These are phyloP conservation scores for Hylodesmum podocarpum DNA, from an alignment of 306 rosid species.

Conservation along the genomic window DNA sequence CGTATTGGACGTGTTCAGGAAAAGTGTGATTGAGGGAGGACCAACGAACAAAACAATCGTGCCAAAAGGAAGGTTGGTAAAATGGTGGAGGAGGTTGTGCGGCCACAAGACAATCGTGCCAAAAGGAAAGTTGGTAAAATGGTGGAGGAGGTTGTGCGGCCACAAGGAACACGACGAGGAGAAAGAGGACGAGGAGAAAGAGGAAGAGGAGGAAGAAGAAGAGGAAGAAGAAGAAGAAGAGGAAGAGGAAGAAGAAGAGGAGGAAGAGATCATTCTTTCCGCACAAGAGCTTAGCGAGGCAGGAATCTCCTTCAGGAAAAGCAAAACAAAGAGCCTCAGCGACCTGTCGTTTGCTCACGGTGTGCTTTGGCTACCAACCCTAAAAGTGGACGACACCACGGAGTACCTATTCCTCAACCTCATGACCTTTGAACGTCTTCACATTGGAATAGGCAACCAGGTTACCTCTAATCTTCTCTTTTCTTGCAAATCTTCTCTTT, in stretches of 20 bases:
- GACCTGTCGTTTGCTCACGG: constrained; percentile 38
- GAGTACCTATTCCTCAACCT: constrained; percentile 42
- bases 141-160: no score
- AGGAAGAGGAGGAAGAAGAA: no score
- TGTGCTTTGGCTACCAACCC: constrained; percentile 22
- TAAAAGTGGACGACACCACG: constrained; percentile 35
- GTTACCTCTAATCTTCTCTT: no score
- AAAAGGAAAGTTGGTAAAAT: neutral
- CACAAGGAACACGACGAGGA: neutral
- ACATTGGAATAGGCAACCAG: constrained; percentile 36
- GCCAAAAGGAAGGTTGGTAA: no score
- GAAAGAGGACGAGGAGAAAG: neutral
- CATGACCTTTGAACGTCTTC: constrained; percentile 49
- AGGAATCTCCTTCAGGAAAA: constrained; percentile 37
- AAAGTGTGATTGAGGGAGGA: neutral
- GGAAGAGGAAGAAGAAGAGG: neutral
- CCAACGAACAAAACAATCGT: neutral
- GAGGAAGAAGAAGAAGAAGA: neutral
- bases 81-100: no score
- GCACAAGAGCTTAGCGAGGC: constrained; percentile 47
- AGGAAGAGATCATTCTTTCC: constrained; percentile 15
- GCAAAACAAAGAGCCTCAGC: constrained; percentile 18
- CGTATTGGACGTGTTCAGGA: constrained; percentile 40
- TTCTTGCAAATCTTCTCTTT: no score
- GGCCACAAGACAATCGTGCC: neutral